A percentile compares a stretch with the other conserved stretches of the same genome.
These are phyloP conservation scores for Backusella macrospora DNA, from an alignment of 192 early-diverging fungal genomes.

Conservation along the genomic window DNA sequence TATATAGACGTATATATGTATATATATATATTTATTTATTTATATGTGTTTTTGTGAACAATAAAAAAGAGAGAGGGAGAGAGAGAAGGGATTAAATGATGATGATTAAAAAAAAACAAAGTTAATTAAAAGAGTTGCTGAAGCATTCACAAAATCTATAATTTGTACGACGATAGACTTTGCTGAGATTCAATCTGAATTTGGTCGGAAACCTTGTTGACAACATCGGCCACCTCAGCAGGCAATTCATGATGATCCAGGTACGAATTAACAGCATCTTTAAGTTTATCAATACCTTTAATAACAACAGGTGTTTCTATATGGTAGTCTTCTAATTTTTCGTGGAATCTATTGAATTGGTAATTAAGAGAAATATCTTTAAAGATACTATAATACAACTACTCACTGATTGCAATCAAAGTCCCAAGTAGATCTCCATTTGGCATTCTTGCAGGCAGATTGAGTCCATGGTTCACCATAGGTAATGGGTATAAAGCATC, in stretches of 20 bases:
- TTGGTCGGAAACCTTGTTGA: constrained; percentile 3
- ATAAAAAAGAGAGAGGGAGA: neutral
- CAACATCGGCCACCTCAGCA: constrained; percentile 14
- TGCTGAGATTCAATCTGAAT: neutral
- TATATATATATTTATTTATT: too few species aligned
- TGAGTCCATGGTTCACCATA: constrained; percentile 86
- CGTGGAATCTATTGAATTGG: constrained; percentile 1
- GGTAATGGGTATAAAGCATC: constrained; percentile 71
- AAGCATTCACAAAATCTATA: constrained; percentile 7
- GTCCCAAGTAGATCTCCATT: constrained; percentile 77
- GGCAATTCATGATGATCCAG: constrained; percentile 4
- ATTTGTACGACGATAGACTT: neutral
- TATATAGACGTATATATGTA: too few species aligned
- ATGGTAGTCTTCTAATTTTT: constrained; percentile 6
- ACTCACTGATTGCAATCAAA: constrained; percentile 37
- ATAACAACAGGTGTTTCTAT: neutral
- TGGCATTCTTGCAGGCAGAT: constrained; percentile 73
- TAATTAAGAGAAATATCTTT: neutral
- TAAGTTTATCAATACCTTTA: constrained; percentile 9
- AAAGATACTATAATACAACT: neutral
- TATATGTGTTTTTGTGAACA: neutral
- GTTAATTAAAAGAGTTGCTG: neutral
- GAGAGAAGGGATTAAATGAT: neutral
- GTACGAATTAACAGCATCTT: constrained; percentile 6
- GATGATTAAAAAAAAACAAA: neutral